Percentiles rank a stretch among this genome's conserved stretches.
These are phyloP conservation scores for Sesbania bispinosa DNA, from an alignment of 306 rosid genomes.

Conservation along the genomic window DNA sequence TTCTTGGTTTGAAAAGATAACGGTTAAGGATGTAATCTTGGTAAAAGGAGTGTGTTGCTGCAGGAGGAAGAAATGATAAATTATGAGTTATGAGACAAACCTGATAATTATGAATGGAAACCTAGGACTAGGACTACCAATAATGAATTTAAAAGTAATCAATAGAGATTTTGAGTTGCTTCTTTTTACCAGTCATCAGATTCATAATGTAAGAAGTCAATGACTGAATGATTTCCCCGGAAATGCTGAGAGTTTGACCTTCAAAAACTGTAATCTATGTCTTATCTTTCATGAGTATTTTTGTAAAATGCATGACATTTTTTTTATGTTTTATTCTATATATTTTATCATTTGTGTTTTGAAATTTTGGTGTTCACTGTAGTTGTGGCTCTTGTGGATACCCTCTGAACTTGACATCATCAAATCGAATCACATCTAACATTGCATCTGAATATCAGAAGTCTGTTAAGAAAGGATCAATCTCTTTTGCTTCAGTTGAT, in stretches of 20 bases:
- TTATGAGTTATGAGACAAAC: not conserved
- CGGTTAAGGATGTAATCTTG: not conserved
- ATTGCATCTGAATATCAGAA: constrained; percentile 51
- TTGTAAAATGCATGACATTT: not conserved
- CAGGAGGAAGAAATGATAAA: not conserved
- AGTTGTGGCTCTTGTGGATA: constrained; percentile 71
- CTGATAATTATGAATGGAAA: not conserved
- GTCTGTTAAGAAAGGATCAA: constrained; percentile 50
- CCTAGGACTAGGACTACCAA: too few relatives aligned
- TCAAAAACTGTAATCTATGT: not conserved
- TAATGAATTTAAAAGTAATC: too few relatives aligned
- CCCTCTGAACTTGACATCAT: constrained; percentile 59
- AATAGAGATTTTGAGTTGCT: too few relatives aligned
- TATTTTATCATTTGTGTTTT: not conserved
- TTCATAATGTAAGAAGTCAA: not conserved
- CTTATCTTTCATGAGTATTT: not conserved
- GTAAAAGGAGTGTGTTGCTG: too few relatives aligned
- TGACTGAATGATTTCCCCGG: not conserved
- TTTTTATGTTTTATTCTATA: not conserved
- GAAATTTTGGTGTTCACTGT: too few relatives aligned
- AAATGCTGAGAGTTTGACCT: not conserved
- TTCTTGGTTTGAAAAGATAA: not conserved
- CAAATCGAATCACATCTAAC: constrained; percentile 55
- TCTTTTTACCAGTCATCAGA: too few relatives aligned
- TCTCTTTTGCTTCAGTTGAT: constrained; percentile 51